A percentile compares a stretch with the other conserved stretches of the same genome.
phyloP scores from a whole-genome alignment of 1,139 yeast genomes.

The Kurtzmaniella natalensis region DNA sequence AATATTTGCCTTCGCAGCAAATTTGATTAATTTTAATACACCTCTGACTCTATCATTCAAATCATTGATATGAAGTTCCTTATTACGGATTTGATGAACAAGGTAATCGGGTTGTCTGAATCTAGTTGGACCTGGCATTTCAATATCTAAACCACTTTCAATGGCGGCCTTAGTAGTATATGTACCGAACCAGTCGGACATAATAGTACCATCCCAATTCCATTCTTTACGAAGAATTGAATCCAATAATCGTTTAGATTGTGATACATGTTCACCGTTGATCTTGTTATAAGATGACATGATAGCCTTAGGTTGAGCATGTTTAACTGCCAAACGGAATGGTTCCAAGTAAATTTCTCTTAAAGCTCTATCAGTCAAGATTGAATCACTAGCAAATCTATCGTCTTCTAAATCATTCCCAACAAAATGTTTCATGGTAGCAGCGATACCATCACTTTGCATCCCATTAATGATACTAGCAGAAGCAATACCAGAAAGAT shows the following conservation, averaged over 20 bases:
- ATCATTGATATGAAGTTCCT: constrained; percentile 25
- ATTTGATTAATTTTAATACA: constrained; percentile 44
- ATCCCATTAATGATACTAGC: constrained; percentile 49
- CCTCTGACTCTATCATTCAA: constrained; percentile 43
- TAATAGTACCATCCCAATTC: constrained; percentile 51
- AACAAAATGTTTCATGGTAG: constrained; percentile 57
- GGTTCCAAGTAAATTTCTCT: constrained; percentile 60
- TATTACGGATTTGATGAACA: constrained; percentile 29
- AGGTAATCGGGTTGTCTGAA: constrained; percentile 39
- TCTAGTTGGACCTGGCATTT: constrained; percentile 60
- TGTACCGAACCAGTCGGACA: constrained; percentile 67
- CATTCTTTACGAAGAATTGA: too few relatives aligned
- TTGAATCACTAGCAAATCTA: constrained; percentile 43
- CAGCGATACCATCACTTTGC: constrained; percentile 48
- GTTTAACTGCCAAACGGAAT: constrained; percentile 53
- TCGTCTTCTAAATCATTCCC: constrained; percentile 60
- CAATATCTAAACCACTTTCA: constrained; percentile 56
- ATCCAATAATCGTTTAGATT: constrained; percentile 36
- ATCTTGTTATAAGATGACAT: constrained; percentile 62
- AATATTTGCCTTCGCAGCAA: constrained; percentile 34
- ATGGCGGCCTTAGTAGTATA: constrained; percentile 44
- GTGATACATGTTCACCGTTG: constrained; percentile 54
- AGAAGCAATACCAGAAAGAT: constrained; percentile 49
- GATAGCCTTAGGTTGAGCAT: constrained; percentile 40
- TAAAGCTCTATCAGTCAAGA: constrained; percentile 53